Base-by-base conservation (phyloP, 441 rosid genomes). In the Adansonia gregorii region DNA sequence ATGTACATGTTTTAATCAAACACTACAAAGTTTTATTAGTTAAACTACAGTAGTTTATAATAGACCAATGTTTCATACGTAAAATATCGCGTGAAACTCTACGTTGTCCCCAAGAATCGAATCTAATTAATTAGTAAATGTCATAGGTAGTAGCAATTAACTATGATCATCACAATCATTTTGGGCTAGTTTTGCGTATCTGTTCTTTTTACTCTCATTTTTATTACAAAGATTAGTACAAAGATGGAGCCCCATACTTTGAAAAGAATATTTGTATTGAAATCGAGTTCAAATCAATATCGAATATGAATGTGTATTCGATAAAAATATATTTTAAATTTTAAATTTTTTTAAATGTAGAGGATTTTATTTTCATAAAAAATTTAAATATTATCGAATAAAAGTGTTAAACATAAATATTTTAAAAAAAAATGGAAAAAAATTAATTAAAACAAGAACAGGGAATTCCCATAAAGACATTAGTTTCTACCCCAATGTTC, bases 81-180 rank as follows among this genome's bases (percentile, higher is more conserved):
- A 20, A 19, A 19, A 14, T 31, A 4, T 63, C 20, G 67, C 67
- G 67, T 63, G 67, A 63, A 63, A 35, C 46, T 31, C 19, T 8
- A 10, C 15, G 43, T 64, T 61, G 17, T 61, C 66, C 11, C 66
- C 66, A 61, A 61, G 66, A 61, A 61, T 61, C 17, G 5, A 35
- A 22, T 11, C 65, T 60, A 10, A 10, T 24, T 20, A 58, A 9
- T 55, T 55, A 17, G 6, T n/a, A 6, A 5, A 55, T 55, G 59
- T 15, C 59, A n/a, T 6, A n/a, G 39, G 39, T 35, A 35, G 39
- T 35, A 35, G 39, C 6, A 41, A 41, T 41, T 58, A 20, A 58
- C 12, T 60, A 20, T 60, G 39, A 22, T 22, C 0, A 61, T 22
- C 41, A 61, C 41, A 61, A 61, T 24, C 66, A 24, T 61, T 41